A percentile compares a stretch with the other conserved stretches of the same genome.
Conservation (phyloP, 2,329 filamentous ascomycete genomes). For the Arthrinium puccinioides region DNA sequence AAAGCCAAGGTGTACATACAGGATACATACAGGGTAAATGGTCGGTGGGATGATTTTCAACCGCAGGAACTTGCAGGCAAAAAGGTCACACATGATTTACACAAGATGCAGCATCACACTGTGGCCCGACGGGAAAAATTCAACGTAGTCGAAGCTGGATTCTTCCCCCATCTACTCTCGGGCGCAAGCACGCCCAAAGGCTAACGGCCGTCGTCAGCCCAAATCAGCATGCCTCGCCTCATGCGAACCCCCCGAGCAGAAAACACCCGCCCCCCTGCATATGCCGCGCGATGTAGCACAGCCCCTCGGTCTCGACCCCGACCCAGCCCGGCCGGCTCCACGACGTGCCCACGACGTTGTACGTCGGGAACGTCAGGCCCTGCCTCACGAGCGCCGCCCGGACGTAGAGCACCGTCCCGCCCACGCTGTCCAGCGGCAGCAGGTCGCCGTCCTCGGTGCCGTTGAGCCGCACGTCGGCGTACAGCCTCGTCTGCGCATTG, state of each 20-base stretch:
- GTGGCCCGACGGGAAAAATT: too few species aligned
- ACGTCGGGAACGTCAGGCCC: conserved; percentile 25
- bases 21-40: too few species aligned
- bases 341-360: conserved; percentile 24
- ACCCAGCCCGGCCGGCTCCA: conserved; percentile 26
- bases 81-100: too few species aligned
- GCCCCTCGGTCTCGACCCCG: conserved; percentile 28
- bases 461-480: conserved; percentile 15
- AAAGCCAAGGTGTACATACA: too few species aligned
- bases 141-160: too few species aligned
- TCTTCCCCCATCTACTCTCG: too few species aligned
- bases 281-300: conserved; percentile 23
- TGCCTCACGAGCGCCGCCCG: conserved; percentile 21
- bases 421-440: conserved; percentile 25
- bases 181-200: too few species aligned
- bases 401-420: conserved; percentile 27
- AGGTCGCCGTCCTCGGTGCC: conserved; percentile 21
- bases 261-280: conserved; percentile 20
- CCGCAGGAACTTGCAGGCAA: too few species aligned
- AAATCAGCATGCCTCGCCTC: conserved; percentile 20
- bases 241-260: conserved; percentile 20
- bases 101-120: too few species aligned
- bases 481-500: conserved; percentile 13
- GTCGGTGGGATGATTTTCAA: too few species aligned
- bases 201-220: too few species aligned